These are phyloP conservation scores for Strigomonas galati DNA, from an alignment of 208 protist genomes.

Conservation along the genomic window DNA sequence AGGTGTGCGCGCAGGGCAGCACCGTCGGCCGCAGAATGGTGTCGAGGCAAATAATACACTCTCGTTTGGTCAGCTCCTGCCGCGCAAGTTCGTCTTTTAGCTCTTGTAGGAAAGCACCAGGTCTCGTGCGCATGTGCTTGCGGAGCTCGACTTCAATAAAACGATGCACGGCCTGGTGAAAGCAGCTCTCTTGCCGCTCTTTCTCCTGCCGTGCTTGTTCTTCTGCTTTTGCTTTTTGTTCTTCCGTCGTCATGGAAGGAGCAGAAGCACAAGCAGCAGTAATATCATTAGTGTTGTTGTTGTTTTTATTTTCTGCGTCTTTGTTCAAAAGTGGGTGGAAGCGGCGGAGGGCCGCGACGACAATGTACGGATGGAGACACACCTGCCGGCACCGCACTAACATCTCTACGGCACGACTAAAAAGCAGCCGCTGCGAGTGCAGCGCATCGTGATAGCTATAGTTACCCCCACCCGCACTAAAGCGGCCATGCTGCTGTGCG, in stretches of 20 bases:
- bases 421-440: constrained; percentile 19
- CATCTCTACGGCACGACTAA: constrained; percentile 81
- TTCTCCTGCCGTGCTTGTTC: neutral
- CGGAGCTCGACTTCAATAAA: constrained; percentile 10
- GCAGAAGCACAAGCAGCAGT: neutral
- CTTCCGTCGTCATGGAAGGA: neutral
- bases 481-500: no score
- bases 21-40: constrained; percentile 48
- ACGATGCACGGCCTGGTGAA: neutral
- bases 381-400: constrained; percentile 81
- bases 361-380: constrained; percentile 81
- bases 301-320: neutral
- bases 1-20: constrained; percentile 77
- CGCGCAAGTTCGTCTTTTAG: constrained; percentile 39
- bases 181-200: neutral
- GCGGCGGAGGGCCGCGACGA: constrained; percentile 53
- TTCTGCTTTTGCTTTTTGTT: neutral
- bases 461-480: no score
- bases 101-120: constrained; percentile 32
- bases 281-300: neutral
- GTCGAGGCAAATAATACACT: constrained; percentile 81
- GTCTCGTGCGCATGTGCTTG: neutral
- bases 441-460: constrained; percentile 4
- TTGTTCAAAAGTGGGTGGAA: constrained; percentile 4
- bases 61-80: constrained; percentile 39